Base-by-base conservation (phyloP, 2,329 filamentous ascomycete genomes). In the Fusarium xylarioides region DNA sequence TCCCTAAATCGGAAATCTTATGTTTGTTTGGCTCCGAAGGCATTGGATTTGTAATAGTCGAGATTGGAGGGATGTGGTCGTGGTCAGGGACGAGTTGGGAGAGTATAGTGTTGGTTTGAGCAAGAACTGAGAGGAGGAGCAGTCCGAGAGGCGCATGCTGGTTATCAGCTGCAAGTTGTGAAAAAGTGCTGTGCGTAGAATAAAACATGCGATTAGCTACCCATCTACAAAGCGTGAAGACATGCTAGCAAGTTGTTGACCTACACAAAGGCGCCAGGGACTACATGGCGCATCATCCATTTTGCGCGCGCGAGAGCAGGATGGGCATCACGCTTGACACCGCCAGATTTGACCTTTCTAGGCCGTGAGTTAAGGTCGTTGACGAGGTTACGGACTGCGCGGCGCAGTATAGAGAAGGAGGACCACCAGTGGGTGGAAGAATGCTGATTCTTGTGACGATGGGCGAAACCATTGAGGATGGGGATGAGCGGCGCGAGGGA, bases 391-490 rank as follows among this genome's bases (percentile, higher is more conserved):
- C 83, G 82, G 14, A 92, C 80, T 63, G 90, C 87, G 52, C 93
- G 92, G 40, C 93, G 90, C 73, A 98, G 87, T 72, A 92, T 87
- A 59, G 88, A 88, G 69, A 98, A 90, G 76, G 90, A 89, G 21
- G 83, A 80, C 90, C 93, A 98, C 95, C 95, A 99, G 79, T 90
- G 89, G 35, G 91, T 89, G 70, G 88, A 86, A 62, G 91, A 91
- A 82, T 98, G 95, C 83, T 98, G 95, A 84, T 98, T 98, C 79
- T 91, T 92, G 85, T 98, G 96, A 77, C 95, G 93, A 80, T 94
- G 91, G 81, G 91, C 89, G 77, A 97, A 89, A 74, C 93, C 88
- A 77, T 92, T 86, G 49, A 98, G 89, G 52, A 95, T 83, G 55
- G 88, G 80, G 34, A 84, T 75, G 34, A 86, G 78, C 5, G 84